Evolutionary conservation across 371 early-diverging fungal genomes (phyloP).

Genomic region (Coemansia sp.): DNA sequence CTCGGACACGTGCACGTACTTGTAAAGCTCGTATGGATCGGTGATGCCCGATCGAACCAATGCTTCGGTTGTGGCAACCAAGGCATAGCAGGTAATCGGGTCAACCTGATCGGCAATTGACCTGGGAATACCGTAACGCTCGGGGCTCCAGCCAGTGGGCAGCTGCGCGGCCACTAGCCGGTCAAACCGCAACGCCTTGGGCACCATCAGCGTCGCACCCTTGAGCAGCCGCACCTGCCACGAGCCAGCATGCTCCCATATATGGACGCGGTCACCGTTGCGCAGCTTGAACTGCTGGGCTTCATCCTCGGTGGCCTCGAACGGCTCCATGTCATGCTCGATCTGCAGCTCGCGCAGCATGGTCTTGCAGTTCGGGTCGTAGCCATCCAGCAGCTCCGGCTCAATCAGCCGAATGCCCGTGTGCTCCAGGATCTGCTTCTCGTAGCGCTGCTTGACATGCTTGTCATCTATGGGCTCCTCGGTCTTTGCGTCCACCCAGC

Average conservation of each 20-base stretch:
- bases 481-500: conserved; percentile 91
- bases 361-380: conserved; percentile 88
- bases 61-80: conserved; percentile 94
- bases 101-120: conserved; percentile 91
- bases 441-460: conserved; percentile 91
- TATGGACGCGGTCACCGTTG: conserved; percentile 69
- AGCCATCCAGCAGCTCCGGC: conserved; percentile 84
- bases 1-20: conserved; percentile 94
- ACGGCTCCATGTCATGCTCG: conserved; percentile 87
- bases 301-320: conserved; percentile 90
- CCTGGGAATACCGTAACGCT: conserved; percentile 67
- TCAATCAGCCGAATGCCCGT: conserved; percentile 94
- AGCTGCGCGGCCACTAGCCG: conserved; percentile 95
- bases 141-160: conserved; percentile 85
- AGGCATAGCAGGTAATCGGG: conserved; percentile 82
- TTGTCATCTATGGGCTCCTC: conserved; percentile 86
- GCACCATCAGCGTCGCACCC: conserved; percentile 87
- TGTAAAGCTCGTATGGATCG: conserved; percentile 96
- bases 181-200: conserved; percentile 93
- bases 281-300: conserved; percentile 85
- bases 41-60: conserved; percentile 90
- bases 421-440: conserved; percentile 87
- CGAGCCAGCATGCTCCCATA: conserved; percentile 64
- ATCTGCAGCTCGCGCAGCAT: conserved; percentile 92
- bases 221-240: conserved; percentile 82